phyloP scores from a whole-genome alignment of 108 stramenopile genomes.

The Bacterosira constricta region DNA sequence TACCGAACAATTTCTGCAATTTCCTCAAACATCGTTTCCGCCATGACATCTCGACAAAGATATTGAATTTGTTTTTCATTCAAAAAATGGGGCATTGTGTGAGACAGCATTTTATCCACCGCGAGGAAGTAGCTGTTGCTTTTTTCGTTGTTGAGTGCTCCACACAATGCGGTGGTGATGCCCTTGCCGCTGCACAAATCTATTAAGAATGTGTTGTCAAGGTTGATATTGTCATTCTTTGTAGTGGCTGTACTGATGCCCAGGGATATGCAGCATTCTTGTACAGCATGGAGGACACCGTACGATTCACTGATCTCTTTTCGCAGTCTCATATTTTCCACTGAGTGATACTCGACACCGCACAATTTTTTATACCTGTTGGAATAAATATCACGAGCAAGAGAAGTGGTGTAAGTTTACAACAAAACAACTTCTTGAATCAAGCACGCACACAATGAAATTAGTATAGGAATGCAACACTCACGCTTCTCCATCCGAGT shows the following conservation, averaged over 20 bases:
- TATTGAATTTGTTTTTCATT: constrained; percentile 10
- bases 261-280: constrained; percentile 13
- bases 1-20: constrained; percentile 11
- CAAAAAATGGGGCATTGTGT: constrained; percentile 32
- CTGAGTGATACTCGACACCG: constrained; percentile 27
- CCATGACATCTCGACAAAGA: constrained; percentile 31
- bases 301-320: constrained; percentile 34
- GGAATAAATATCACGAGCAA: too few species aligned
- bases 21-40: constrained; percentile 16
- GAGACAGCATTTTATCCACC: constrained; percentile 23
- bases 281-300: constrained; percentile 31
- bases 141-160: constrained; percentile 9
- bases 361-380: constrained; percentile 29
- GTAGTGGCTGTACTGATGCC: too few species aligned
- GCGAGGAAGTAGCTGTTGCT: constrained; percentile 27
- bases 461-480: too few species aligned
- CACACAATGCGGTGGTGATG: constrained; percentile 29
- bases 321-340: constrained; percentile 32
- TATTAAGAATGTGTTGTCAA: constrained; percentile 26
- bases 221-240: not conserved
- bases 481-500: constrained; percentile 19
- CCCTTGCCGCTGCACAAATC: constrained; percentile 42
- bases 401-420: too few species aligned
- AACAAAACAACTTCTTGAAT: too few species aligned
- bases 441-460: too few species aligned